phyloP scores from a whole-genome alignment of 2,329 filamentous ascomycete species.

The Albifimbria verrucaria region DNA sequence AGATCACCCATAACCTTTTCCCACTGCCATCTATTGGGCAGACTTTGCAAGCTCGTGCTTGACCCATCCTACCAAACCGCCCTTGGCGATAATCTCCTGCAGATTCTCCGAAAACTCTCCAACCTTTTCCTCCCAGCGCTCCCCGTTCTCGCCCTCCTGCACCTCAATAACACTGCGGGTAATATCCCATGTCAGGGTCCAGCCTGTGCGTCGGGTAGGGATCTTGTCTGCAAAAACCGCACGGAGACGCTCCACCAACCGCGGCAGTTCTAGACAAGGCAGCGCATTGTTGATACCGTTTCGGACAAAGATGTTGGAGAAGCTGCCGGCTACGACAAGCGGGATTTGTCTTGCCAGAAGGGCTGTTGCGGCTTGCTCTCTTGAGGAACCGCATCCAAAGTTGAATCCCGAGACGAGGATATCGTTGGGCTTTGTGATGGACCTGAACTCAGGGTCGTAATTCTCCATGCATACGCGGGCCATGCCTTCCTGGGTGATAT shows the following conservation, averaged over 20 bases:
- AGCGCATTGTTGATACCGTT: constrained; percentile 80
- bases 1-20: too few relatives aligned
- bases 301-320: constrained; percentile 78
- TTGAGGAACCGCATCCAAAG: constrained; percentile 78
- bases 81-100: constrained; percentile 22
- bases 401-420: constrained; percentile 85
- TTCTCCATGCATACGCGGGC: constrained; percentile 90
- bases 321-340: constrained; percentile 75
- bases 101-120: constrained; percentile 17
- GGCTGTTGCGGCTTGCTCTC: constrained; percentile 84
- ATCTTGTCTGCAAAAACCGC: constrained; percentile 57
- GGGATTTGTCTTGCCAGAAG: constrained; percentile 78
- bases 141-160: constrained; percentile 11
- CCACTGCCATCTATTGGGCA: too few relatives aligned
- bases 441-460: constrained; percentile 73
- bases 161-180: constrained; percentile 66
- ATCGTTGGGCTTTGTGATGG: constrained; percentile 64
- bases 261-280: constrained; percentile 67
- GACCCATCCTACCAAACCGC: constrained; percentile 15
- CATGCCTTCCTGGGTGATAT: constrained; percentile 75
- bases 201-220: constrained; percentile 72
- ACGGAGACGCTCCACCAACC: constrained; percentile 62
- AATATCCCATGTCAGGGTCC: constrained; percentile 82
- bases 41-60: too few relatives aligned
- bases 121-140: constrained; percentile 19